Evolutionary conservation across 768 basidiomycete genomes (phyloP), one percentile per base, ranked within the genome.

Genomic region (Hebeloma cylindrosporum): DNA sequence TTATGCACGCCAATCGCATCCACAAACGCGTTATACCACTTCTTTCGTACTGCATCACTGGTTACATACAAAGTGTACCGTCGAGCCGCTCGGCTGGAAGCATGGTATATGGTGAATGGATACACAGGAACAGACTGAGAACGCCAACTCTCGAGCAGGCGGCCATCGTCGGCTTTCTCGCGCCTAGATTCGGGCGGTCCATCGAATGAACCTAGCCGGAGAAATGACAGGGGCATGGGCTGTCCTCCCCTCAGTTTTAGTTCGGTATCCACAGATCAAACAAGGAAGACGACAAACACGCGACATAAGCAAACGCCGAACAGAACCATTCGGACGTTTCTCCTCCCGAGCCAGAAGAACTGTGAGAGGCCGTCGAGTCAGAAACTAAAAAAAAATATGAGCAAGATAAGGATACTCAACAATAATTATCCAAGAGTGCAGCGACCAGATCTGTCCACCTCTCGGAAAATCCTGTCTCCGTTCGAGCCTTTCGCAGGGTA

Each of bases 211-310:
- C 77, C 88, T 6, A 91, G 71, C 13, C 79, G 80, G n/a, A 93
- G 75, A 51, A 83, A 91, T 27, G 85, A 83, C 2, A 93, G 65
- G 3, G 88, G 85, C 43, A 93, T 77, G 21, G 90, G 90, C 90
- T 92, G 50, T 4, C 37, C 32, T n/a, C 18, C n/a, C 4, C 2
- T 23, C 26, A 26, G 27, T 13, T 43, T 49, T 36, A 47, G 31
- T 39, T 7, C 38, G 3, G 49, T 14, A 10, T 10, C 16, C 20
- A n/a, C 40, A 13, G 14, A 22, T 20, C 20, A 20, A 14, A 13
- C 27, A 37, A 22, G 36, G 20, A 43, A 6, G 29, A 14, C 9
- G 13, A 61, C 82, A 43, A 62, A 92, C 89, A 45, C 88, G 73
- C 35, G 83, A 85, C 31, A 81, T 71, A 13, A 91, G 72, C 30